These are phyloP conservation scores for Coemansia furcata DNA, from an alignment of 192 early-diverging fungal species.

Conservation along the genomic window DNA sequence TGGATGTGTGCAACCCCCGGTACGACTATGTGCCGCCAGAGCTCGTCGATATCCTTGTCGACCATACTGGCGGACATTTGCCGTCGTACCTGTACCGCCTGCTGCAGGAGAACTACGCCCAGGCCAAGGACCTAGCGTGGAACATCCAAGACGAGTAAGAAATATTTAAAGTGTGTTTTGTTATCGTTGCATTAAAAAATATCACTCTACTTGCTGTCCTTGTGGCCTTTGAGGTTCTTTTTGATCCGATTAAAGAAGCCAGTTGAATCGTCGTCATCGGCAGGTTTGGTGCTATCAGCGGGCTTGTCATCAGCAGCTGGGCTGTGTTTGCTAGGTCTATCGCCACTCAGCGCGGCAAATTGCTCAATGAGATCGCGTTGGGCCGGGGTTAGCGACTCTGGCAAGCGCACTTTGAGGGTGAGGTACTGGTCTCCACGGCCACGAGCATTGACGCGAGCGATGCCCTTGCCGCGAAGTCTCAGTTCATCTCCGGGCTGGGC, in stretches of 20 bases:
- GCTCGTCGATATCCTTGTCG: constrained; percentile 86
- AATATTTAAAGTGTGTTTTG: not conserved
- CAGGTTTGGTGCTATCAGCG: not conserved
- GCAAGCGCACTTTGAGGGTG: constrained; percentile 78
- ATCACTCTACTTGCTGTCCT: constrained; percentile 18
- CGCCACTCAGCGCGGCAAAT: constrained; percentile 41
- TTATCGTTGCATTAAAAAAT: no score
- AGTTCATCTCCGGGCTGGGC: constrained; percentile 89
- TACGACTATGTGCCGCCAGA: constrained; percentile 94
- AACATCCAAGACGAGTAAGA: constrained; percentile 31
- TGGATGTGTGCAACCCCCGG: constrained; percentile 80
- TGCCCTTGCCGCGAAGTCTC: constrained; percentile 75
- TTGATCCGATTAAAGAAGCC: constrained; percentile 58
- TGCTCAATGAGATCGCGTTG: constrained; percentile 64
- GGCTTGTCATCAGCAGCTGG: not conserved
- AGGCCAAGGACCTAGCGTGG: constrained; percentile 44
- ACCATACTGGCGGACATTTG: constrained; percentile 76
- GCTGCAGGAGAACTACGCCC: constrained; percentile 59
- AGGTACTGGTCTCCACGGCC: constrained; percentile 90
- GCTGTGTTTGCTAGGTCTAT: not conserved
- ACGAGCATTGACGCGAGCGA: constrained; percentile 56
- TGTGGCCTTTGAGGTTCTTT: constrained; percentile 55
- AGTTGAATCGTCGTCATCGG: not conserved
- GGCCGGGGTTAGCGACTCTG: constrained; percentile 51
- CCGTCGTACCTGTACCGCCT: constrained; percentile 82